Percentiles rank a stretch among this genome's conserved stretches.
Conservation (phyloP, 257 asterid species). For the Osmanthus fragrans region DNA sequence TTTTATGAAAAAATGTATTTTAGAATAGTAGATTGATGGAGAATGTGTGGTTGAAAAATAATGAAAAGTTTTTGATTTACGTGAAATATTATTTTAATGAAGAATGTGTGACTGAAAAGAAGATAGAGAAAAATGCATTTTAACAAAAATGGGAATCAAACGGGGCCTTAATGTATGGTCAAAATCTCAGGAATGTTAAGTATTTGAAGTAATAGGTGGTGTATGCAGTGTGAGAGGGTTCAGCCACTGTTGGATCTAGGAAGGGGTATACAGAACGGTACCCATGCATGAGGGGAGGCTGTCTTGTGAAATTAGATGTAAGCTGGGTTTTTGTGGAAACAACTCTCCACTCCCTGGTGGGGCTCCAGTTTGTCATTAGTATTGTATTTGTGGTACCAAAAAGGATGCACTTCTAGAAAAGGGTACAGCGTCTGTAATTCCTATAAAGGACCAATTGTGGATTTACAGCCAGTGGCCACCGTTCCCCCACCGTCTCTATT, state of each 20-base stretch:
- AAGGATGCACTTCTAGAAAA: not conserved
- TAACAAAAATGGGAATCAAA: too few relatives aligned
- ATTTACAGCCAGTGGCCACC: not conserved
- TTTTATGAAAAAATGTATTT: too few relatives aligned
- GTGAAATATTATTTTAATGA: too few relatives aligned
- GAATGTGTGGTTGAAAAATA: too few relatives aligned
- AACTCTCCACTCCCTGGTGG: not conserved
- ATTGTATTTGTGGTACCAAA: not conserved
- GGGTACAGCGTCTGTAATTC: not conserved
- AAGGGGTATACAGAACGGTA: not conserved
- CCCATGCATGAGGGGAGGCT: not conserved
- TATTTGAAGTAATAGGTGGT: not conserved
- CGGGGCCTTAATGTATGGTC: too few relatives aligned
- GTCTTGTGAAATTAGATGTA: not conserved
- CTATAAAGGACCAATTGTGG: not conserved
- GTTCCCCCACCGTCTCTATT: not conserved
- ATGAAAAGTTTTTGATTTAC: too few relatives aligned
- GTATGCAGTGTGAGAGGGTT: conserved; percentile 1
- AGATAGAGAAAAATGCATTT: too few relatives aligned
- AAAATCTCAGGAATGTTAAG: not conserved
- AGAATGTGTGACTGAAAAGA: too few relatives aligned
- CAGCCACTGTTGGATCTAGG: not conserved
- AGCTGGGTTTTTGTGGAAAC: not conserved
- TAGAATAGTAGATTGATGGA: too few relatives aligned
- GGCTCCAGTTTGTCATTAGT: not conserved